Evolutionary conservation across 1,284 basidiomycete species (phyloP).

Genomic region (Ceratobasidium sp.): DNA sequence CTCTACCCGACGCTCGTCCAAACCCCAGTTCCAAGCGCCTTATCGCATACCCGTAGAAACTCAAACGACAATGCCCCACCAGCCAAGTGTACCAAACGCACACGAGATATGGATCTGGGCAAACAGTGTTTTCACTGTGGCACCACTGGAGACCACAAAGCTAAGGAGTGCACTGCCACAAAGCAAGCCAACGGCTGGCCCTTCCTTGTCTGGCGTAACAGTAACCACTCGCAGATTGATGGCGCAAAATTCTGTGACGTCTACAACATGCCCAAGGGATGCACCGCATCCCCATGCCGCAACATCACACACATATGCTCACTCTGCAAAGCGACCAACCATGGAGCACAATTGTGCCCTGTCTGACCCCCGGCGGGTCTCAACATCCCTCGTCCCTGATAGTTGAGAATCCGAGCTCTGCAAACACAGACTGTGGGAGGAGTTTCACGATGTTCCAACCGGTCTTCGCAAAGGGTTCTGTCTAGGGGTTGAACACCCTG

Average conservation of each 20-base stretch:
- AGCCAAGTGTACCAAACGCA: background rate
- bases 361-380: background rate
- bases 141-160: background rate
- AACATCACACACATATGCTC: constrained; percentile 11
- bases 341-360: constrained; percentile 28
- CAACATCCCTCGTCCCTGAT: background rate
- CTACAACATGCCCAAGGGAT: constrained; percentile 29
- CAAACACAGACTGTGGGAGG: background rate
- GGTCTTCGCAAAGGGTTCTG: background rate
- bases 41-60: background rate
- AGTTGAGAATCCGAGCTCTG: background rate
- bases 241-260: background rate
- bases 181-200: background rate
- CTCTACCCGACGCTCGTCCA: background rate
- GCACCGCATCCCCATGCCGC: background rate
- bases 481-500: background rate
- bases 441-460: background rate
- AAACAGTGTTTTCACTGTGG: background rate
- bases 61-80: background rate
- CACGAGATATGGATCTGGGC: background rate
- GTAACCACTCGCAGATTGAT: background rate
- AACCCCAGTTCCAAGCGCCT: too few species aligned
- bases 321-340: background rate
- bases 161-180: background rate
- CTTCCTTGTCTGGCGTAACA: background rate